A percentile compares a stretch with the other conserved stretches of the same genome.
Evolutionary conservation across 1,139 yeast genomes (phyloP).

Genomic region (Arxiozyma heterogenica): DNA sequence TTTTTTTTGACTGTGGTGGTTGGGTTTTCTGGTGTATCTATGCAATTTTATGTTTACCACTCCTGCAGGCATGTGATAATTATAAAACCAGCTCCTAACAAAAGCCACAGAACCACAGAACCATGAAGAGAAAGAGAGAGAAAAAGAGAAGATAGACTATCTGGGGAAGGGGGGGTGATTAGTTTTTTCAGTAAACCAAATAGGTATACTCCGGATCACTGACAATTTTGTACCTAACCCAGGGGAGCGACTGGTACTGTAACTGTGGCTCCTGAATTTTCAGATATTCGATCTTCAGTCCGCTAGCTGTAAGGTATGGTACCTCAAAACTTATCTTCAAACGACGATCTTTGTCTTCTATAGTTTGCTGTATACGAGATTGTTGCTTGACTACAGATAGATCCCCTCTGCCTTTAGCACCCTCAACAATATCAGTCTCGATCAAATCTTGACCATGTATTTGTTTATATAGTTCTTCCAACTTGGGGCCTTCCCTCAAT

Average conservation of each 20-base stretch:
- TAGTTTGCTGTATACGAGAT: constrained; percentile 12
- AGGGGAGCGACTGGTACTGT: constrained; percentile 69
- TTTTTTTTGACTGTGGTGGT: too few relatives aligned
- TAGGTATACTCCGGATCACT: constrained; percentile 38
- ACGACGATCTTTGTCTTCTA: constrained; percentile 32
- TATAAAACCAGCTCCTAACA: background rate
- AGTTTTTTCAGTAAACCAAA: constrained; percentile 12
- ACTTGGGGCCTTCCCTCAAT: constrained; percentile 28
- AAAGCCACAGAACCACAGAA: background rate
- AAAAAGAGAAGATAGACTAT: background rate
- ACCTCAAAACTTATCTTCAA: constrained; percentile 55
- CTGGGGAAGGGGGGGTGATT: background rate
- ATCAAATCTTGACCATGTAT: constrained; percentile 15
- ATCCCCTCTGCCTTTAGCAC: background rate
- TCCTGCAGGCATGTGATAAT: too few relatives aligned
- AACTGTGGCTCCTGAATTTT: constrained; percentile 60
- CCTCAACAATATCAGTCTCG: constrained; percentile 11
- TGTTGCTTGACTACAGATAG: background rate
- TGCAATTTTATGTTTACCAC: too few relatives aligned
- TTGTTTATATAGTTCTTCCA: constrained; percentile 31
- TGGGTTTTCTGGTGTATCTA: too few relatives aligned
- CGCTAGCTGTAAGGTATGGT: constrained; percentile 61
- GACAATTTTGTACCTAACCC: constrained; percentile 66
- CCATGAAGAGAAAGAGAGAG: background rate
- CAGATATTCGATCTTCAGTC: constrained; percentile 62